Percentiles rank a stretch among this genome's conserved stretches.
Evolutionary conservation across 2,329 filamentous ascomycete genomes (phyloP).

Genomic region (Kalmusia sp.): DNA sequence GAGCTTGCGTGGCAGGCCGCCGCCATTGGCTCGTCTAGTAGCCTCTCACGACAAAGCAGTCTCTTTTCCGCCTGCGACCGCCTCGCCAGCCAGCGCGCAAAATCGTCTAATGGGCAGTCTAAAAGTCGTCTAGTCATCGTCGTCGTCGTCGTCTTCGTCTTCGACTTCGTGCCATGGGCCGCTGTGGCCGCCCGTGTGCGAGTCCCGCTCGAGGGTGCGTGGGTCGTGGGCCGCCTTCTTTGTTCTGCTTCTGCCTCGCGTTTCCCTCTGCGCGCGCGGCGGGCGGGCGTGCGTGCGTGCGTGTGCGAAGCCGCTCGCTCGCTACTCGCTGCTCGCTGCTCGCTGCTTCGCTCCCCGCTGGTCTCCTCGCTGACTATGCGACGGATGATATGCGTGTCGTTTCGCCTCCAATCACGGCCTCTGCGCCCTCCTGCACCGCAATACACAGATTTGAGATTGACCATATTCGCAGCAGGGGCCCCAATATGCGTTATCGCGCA

Average conservation of each 20-base stretch:
- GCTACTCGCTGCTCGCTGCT: neutral
- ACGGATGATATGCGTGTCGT: neutral
- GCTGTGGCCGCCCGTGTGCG: no score
- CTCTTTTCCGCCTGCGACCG: neutral
- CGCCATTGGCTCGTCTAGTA: slow-evolving; percentile 3
- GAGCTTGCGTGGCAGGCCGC: slow-evolving; percentile 6
- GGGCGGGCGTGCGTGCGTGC: no score
- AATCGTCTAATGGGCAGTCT: no score
- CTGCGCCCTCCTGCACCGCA: neutral
- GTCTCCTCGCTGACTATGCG: neutral
- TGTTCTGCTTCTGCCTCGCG: no score
- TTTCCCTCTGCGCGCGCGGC: no score
- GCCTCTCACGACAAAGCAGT: slow-evolving; percentile 1
- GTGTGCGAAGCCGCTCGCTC: neutral
- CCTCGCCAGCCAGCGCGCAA: neutral
- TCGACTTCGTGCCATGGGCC: no score
- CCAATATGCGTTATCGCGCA: slow-evolving; percentile 7
- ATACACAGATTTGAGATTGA: neutral
- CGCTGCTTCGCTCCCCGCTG: no score
- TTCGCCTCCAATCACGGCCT: neutral
- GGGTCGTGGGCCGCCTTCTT: no score
- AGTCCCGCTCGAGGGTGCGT: no score
- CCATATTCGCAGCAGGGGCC: neutral
- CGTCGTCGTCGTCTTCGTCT: no score
- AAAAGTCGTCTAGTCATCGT: neutral